Evolutionary conservation across 441 rosid genomes (phyloP).

Genomic region (Viola pubescens): DNA sequence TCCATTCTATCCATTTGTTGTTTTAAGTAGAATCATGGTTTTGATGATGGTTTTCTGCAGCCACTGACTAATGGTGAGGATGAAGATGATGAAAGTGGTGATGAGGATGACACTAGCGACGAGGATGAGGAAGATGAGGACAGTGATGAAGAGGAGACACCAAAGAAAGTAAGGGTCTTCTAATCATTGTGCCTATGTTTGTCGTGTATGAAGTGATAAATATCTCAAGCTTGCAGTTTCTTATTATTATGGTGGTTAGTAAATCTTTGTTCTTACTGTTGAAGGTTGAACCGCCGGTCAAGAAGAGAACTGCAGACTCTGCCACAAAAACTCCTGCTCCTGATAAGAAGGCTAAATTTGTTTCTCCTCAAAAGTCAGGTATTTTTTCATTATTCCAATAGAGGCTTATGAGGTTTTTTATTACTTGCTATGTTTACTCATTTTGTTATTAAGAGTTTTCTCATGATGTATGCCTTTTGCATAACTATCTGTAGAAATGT

Average conservation of each 20-base stretch:
- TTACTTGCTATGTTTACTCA: not conserved
- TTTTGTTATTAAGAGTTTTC: not conserved
- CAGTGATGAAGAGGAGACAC: slow-evolving; percentile 32
- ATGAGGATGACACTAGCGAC: slow-evolving; percentile 32
- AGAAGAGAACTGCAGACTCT: slow-evolving; percentile 61
- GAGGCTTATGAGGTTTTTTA: not conserved
- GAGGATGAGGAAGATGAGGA: slow-evolving; percentile 21
- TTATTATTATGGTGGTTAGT: not conserved
- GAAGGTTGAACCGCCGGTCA: slow-evolving; percentile 36
- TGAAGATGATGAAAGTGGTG: slow-evolving; percentile 27
- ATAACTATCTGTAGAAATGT: not conserved
- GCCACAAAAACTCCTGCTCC: slow-evolving; percentile 34
- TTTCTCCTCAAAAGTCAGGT: slow-evolving; percentile 67
- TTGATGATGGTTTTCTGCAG: not conserved
- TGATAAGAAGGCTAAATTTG: slow-evolving; percentile 57
- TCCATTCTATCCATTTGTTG: not conserved
- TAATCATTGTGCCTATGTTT: not conserved
- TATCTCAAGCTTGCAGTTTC: not conserved
- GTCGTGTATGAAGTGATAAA: not conserved
- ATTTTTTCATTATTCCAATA: not conserved
- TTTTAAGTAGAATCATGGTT: not conserved
- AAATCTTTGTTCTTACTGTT: slow-evolving; percentile 10
- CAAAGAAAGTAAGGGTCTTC: slow-evolving; percentile 30
- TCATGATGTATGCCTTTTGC: not conserved
- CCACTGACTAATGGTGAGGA: slow-evolving; percentile 23